phyloP scores from a whole-genome alignment of 179 eudicot species.

The Spinacia oleracea region DNA sequence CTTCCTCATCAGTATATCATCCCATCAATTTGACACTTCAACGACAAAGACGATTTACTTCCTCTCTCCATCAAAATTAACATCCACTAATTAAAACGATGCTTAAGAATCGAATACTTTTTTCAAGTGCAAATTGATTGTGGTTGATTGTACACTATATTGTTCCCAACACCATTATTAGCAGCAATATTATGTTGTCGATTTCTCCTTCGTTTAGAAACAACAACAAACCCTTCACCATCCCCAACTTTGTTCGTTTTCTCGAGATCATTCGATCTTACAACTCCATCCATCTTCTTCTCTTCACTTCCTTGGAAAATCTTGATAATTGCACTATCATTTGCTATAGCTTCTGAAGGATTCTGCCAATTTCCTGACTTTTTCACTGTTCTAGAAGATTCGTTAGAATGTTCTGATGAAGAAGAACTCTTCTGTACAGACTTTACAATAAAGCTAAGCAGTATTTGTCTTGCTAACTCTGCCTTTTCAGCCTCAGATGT shows the following conservation, averaged over 20 bases:
- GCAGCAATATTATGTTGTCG: conserved; percentile 60
- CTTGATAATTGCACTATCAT: conserved; percentile 81
- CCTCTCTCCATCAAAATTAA: conserved; percentile 15
- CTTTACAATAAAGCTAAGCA: conserved; percentile 89
- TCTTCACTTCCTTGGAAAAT: conserved; percentile 63
- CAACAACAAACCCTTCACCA: conserved; percentile 87
- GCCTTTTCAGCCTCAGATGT: conserved; percentile 74
- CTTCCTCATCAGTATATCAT: not conserved
- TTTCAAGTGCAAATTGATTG: conserved; percentile 81
- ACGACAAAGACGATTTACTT: not conserved
- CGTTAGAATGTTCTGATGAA: conserved; percentile 40
- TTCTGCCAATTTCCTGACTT: conserved; percentile 47
- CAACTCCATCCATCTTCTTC: conserved; percentile 37
- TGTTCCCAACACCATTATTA: conserved; percentile 49
- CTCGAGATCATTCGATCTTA: conserved; percentile 32
- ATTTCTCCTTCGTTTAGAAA: conserved; percentile 78
- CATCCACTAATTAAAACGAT: conserved; percentile 19
- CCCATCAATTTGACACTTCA: not conserved
- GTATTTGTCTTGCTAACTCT: conserved; percentile 92
- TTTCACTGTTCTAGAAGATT: conserved; percentile 35
- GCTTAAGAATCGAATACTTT: conserved; percentile 5
- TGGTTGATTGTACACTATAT: conserved; percentile 54
- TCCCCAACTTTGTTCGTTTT: conserved; percentile 50
- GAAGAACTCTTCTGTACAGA: conserved; percentile 67
- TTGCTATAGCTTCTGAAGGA: conserved; percentile 75